These are phyloP conservation scores for Phytophthora rubi DNA, from an alignment of 352 stramenopile species.

Conservation along the genomic window DNA sequence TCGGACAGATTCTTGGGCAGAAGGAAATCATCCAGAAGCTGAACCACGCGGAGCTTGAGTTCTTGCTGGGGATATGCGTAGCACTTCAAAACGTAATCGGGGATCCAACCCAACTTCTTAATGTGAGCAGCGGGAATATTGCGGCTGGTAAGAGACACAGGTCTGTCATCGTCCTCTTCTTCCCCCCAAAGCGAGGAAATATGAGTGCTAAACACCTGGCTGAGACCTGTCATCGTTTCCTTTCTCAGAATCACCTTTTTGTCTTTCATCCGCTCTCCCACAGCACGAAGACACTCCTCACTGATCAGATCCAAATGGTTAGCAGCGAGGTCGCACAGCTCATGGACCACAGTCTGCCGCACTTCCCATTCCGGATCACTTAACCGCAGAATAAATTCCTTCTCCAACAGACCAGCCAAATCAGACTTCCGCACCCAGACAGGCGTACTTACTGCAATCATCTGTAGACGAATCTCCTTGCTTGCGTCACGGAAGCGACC, in stretches of 20 bases:
- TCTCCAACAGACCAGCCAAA: constrained; percentile 62
- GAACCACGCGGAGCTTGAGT: constrained; percentile 80
- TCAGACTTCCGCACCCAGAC: constrained; percentile 81
- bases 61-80: constrained; percentile 88
- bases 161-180: constrained; percentile 21
- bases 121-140: constrained; percentile 41
- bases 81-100: constrained; percentile 86
- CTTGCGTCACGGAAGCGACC: constrained; percentile 86
- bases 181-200: constrained; percentile 65
- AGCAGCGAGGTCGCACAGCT: constrained; percentile 82
- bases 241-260: constrained; percentile 83
- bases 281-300: constrained; percentile 68
- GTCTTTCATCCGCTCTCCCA: constrained; percentile 90
- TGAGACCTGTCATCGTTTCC: constrained; percentile 89
- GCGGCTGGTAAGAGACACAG: constrained; percentile 32
- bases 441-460: constrained; percentile 74
- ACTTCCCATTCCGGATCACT: constrained; percentile 89
- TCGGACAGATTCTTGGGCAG: constrained; percentile 74
- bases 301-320: constrained; percentile 74
- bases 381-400: constrained; percentile 74
- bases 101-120: constrained; percentile 85
- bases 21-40: constrained; percentile 86
- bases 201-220: constrained; percentile 80
- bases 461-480: constrained; percentile 88
- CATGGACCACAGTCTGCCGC: constrained; percentile 74